A percentile compares a stretch with the other conserved stretches of the same genome.
Evolutionary conservation across 208 protist genomes (phyloP).

Genomic region (Trypanosoma theileri): DNA sequence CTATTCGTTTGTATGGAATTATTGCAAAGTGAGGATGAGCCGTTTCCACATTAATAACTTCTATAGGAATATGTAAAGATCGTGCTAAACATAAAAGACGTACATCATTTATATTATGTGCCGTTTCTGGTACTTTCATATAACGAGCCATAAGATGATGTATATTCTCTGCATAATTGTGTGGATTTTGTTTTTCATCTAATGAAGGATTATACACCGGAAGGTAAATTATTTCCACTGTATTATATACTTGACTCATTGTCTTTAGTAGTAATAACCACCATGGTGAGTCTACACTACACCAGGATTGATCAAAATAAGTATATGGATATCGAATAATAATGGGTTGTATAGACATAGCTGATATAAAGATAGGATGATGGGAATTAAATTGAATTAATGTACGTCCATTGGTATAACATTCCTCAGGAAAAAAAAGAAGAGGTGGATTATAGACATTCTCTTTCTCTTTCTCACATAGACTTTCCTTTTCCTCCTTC

Average conservation of each 20-base stretch:
- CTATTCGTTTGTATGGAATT: conserved; percentile 17
- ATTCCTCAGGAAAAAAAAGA: conserved; percentile 62
- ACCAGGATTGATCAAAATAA: conserved; percentile 38
- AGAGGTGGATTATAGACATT: conserved; percentile 2
- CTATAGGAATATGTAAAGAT: conserved; percentile 4
- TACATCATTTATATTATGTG: conserved; percentile 21
- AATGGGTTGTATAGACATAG: conserved; percentile 59
- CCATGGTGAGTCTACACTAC: not conserved
- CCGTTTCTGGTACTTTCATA: conserved; percentile 25
- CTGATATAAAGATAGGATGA: conserved; percentile 38
- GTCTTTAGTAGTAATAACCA: conserved; percentile 22
- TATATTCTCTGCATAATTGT: conserved; percentile 33
- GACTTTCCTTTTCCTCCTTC: too few species aligned
- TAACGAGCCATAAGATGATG: conserved; percentile 22
- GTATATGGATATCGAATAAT: conserved; percentile 33
- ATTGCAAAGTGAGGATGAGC: conserved; percentile 18
- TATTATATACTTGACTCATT: conserved; percentile 30
- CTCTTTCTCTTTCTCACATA: not conserved
- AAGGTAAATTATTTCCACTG: conserved; percentile 38
- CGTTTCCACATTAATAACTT: conserved; percentile 20
- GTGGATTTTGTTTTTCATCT: conserved; percentile 31
- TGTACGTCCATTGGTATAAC: conserved; percentile 41
- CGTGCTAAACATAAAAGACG: not conserved
- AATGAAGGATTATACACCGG: conserved; percentile 32
- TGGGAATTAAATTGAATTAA: conserved; percentile 46